These are phyloP conservation scores for Endotrypanum monterogeii DNA, from an alignment of 208 protist genomes.

Conservation along the genomic window DNA sequence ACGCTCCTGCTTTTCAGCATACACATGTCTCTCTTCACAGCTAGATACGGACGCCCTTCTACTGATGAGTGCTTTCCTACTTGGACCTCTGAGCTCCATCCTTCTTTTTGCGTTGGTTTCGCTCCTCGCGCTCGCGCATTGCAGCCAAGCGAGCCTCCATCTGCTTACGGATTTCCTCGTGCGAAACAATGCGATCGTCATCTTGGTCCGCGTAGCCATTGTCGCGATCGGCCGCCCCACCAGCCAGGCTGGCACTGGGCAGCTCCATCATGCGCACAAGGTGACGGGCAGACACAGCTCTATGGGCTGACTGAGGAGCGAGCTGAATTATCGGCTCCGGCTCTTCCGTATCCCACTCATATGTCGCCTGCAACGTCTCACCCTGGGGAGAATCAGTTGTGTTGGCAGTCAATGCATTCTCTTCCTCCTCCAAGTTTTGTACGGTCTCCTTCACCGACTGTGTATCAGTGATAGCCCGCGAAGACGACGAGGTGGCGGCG, in stretches of 20 bases:
- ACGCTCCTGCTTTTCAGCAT: not conserved
- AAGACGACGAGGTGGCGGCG: conserved; percentile 4
- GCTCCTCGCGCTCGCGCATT: conserved; percentile 85
- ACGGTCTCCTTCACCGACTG: conserved; percentile 13
- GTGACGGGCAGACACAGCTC: conserved; percentile 56
- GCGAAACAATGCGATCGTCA: conserved; percentile 81
- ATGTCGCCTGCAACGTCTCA: conserved; percentile 24
- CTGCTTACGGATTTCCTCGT: conserved; percentile 81
- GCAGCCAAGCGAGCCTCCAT: conserved; percentile 76
- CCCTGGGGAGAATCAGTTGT: conserved; percentile 27
- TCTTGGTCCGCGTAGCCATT: conserved; percentile 44
- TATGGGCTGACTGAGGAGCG: conserved; percentile 45
- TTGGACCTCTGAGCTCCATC: conserved; percentile 20
- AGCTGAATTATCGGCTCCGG: conserved; percentile 49
- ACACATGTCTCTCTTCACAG: not conserved
- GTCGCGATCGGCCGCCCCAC: conserved; percentile 21
- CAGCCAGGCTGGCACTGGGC: conserved; percentile 73
- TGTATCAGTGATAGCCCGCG: conserved; percentile 8
- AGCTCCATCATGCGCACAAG: conserved; percentile 72
- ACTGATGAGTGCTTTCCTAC: not conserved
- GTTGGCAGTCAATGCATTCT: conserved; percentile 31
- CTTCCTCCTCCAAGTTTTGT: conserved; percentile 20
- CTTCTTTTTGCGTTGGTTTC: conserved; percentile 65
- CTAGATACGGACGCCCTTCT: not conserved
- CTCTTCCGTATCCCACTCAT: conserved; percentile 31